These are phyloP conservation scores for Trichoderma sp. DNA, from an alignment of 2,329 filamentous ascomycete genomes.

Conservation along the genomic window DNA sequence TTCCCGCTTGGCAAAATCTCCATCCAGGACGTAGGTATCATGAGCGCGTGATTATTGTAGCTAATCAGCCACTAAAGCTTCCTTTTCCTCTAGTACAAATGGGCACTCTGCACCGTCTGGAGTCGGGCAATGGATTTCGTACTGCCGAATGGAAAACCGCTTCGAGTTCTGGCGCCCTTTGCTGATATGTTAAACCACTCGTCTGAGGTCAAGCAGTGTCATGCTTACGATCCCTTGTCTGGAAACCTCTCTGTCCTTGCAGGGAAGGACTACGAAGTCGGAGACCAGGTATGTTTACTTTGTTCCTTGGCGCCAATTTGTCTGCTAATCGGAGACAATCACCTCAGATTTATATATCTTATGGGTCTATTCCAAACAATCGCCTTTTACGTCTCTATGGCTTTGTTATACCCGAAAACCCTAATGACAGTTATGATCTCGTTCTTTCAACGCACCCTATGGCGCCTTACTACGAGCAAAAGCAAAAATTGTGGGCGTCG, in stretches of 20 bases:
- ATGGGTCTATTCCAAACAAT: slow-evolving; percentile 39
- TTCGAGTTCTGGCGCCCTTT: slow-evolving; percentile 36
- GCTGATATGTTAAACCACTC: slow-evolving; percentile 44
- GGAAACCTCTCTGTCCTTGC: slow-evolving; percentile 37
- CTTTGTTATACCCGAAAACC: slow-evolving; percentile 41
- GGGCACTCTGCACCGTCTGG: slow-evolving; percentile 36
- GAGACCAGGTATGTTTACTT: slow-evolving; percentile 38
- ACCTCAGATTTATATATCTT: slow-evolving; percentile 32
- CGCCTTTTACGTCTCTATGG: slow-evolving; percentile 42
- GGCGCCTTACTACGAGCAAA: slow-evolving; percentile 39
- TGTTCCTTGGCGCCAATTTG: slow-evolving; percentile 22
- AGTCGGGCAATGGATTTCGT: slow-evolving; percentile 41
- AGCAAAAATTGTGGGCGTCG: slow-evolving; percentile 39
- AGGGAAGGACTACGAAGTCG: slow-evolving; percentile 35
- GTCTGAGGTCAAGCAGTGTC: slow-evolving; percentile 38
- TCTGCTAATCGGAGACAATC: slow-evolving; percentile 18
- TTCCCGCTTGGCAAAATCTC: slow-evolving; percentile 38
- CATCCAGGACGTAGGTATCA: slow-evolving; percentile 37
- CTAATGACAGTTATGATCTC: slow-evolving; percentile 41
- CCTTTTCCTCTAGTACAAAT: slow-evolving; percentile 38
- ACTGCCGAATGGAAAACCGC: slow-evolving; percentile 25
- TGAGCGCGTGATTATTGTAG: slow-evolving; percentile 24
- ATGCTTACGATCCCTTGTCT: slow-evolving; percentile 38
- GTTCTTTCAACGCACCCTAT: slow-evolving; percentile 39
- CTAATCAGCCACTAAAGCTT: slow-evolving; percentile 10